Base-by-base conservation (phyloP, 257 asterid genomes). In the Scutellaria baicalensis region DNA sequence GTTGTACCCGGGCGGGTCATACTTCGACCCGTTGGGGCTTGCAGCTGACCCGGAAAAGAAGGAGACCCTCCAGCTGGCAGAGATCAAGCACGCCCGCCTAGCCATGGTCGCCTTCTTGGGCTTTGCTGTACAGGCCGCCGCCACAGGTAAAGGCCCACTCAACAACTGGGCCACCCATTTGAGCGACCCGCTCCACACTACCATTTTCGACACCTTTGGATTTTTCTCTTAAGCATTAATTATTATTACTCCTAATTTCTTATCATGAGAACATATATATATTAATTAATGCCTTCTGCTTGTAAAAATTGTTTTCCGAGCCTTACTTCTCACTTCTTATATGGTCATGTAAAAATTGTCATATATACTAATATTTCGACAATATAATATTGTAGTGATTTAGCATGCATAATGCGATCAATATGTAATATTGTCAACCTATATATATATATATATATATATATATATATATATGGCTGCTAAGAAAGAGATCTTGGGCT, bases 111-210 rank as follows among this genome's bases (percentile, higher is more conserved):
- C 45, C 1, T 91, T 89, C 84, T 74, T 94, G 56, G 99, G 99
- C 12, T 94, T 94, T 43, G 97, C 96, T 0, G 96, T 88, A 40
- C 98, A 93, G 71, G 98, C 98, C 5, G 96, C 95, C 3, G 95
- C 96, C 56, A 93, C 98, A 1, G 98, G 98, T 8, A 90, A 93
- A 80, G 98, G 98, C 21, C 98, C 98, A 42, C 95, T 92, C 20
- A 92, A 90, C 90, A 92, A 90, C 83, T 92, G 97, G 97, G 97
- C 80, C 1, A 92, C 98, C 83, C 98, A 93, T 50, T 78, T 92
- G 93, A 90, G 98, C 61, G 98, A 92, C 85, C 98, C 98, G 39
- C 98, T 93, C 76, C 98, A 93, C 96, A 93, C 98, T 3, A 93
- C 97, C 80, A 88, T 93, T 81, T 75, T 93, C 59, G 98, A 93